Evolutionary conservation across 208 protist genomes (phyloP), one percentile per base, ranked within the genome.

Genomic region (Tritrichomonas foetus): DNA sequence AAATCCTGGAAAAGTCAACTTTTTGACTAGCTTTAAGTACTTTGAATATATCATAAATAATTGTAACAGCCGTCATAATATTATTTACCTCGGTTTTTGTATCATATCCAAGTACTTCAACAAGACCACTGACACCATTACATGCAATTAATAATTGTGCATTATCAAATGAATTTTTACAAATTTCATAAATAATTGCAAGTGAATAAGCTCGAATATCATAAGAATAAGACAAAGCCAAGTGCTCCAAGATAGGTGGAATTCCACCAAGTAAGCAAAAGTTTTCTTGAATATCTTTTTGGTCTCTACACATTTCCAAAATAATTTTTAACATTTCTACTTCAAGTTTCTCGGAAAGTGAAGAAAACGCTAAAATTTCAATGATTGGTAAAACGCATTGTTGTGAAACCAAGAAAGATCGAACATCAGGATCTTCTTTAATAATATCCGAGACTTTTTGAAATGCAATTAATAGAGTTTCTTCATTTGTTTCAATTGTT

Each of bases 101-200:
- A 82, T 82, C 41, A 36, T 47, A 82, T n/a, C 50, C 41, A 27
- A 82, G 41, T 22, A 36, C n/a, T 44, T 82, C 41, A 82, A 82
- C 74, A 22, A 82, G 41, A n/a, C 41, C 74, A n/a, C 41, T 20
- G 50, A 82, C 41, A 11, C 74, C 74, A 30, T 82, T 82, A 53
- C 74, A 82, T n/a, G 74, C n/a, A n/a, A 82, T 82, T 20, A 82
- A 82, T 41, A 82, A 50, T 30, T 82, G 74, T 49, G 41, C 50
- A 20, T 82, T 82, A n/a, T n/a, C n/a, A n/a, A n/a, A n/a, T n/a
- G n/a, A 53, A 20, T 49, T 53, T n/a, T 20, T 50, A 36, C 74
- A 82, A n/a, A 82, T 82, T 44, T 82, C 74, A 20, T 33, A 50
- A 33, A 36, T 50, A 20, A 82, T 82, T 20, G 47, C 50, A 25